These are phyloP conservation scores for Rhizopus delemar DNA, from an alignment of 371 early-diverging fungal genomes.

Conservation along the genomic window DNA sequence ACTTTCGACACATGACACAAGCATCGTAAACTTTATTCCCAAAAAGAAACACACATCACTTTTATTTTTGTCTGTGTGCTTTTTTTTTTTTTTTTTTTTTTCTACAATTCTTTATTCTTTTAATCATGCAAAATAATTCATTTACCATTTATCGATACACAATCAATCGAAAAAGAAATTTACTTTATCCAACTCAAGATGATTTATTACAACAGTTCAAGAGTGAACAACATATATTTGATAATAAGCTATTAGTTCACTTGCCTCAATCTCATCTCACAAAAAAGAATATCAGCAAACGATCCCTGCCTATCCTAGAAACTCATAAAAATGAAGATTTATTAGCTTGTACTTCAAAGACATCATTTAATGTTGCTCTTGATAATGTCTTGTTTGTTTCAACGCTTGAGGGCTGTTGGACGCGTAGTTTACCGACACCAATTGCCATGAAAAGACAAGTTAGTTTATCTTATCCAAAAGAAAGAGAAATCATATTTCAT, in stretches of 20 bases:
- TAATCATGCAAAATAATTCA: not conserved
- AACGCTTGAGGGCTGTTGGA: slow-evolving; percentile 11
- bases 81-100: not conserved
- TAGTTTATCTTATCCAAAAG: not conserved
- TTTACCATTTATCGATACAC: not conserved
- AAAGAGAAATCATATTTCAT: not conserved
- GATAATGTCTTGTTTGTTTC: slow-evolving; percentile 23
- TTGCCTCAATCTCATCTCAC: not conserved
- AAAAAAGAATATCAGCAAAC: not conserved
- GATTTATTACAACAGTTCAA: slow-evolving; percentile 3
- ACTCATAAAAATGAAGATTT: too few species aligned
- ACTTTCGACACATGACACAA: not conserved
- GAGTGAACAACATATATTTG: not conserved
- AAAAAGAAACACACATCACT: not conserved
- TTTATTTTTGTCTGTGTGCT: slow-evolving; percentile 9
- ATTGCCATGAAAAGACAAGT: slow-evolving; percentile 11
- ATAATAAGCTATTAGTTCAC: not conserved
- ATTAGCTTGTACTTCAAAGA: slow-evolving; percentile 13
- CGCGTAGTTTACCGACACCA: slow-evolving; percentile 13
- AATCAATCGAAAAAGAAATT: slow-evolving; percentile 6
- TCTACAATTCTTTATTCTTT: not conserved
- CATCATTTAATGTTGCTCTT: slow-evolving; percentile 10
- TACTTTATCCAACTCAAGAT: not conserved
- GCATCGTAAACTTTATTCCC: not conserved
- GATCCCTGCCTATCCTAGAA: too few species aligned